Conservation (phyloP, 2,329 filamentous ascomycete genomes). For the Rosellinia necatrix region DNA sequence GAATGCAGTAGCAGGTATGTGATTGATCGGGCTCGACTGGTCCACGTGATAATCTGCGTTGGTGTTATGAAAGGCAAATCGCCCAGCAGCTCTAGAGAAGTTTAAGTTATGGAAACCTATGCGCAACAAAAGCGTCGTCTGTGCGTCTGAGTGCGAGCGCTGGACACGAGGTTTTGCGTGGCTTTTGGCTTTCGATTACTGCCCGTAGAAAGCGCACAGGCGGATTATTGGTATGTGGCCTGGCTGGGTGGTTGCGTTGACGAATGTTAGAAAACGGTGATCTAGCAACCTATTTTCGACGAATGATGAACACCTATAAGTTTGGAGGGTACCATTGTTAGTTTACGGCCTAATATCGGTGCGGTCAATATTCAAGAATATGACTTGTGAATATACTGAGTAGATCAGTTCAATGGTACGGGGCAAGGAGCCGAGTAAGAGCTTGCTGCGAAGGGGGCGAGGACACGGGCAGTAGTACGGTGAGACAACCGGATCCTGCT, state of each 20-base stretch:
- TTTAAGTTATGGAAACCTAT: constrained; percentile 11
- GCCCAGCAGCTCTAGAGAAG: constrained; percentile 5
- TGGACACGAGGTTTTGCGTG: constrained; percentile 1
- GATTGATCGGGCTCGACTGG: constrained; percentile 9
- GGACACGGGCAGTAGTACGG: not conserved
- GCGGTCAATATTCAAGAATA: constrained; percentile 9
- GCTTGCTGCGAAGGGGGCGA: constrained; percentile 1
- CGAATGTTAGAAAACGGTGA: constrained; percentile 4
- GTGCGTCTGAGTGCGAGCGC: constrained; percentile 14
- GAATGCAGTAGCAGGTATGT: constrained; percentile 13
- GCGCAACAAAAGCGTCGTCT: constrained; percentile 10
- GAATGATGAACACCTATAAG: constrained; percentile 15
- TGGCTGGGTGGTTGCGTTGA: constrained; percentile 11
- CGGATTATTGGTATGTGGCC: constrained; percentile 9
- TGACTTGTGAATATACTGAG: constrained; percentile 6
- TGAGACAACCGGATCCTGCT: constrained; percentile 1
- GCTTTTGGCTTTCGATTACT: constrained; percentile 12
- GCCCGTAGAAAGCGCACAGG: no score
- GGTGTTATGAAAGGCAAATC: not conserved
- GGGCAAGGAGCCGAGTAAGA: not conserved
- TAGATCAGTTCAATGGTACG: not conserved
- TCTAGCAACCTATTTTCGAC: constrained; percentile 7
- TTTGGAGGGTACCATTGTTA: constrained; percentile 17
- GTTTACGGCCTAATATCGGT: constrained; percentile 8
- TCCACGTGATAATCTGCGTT: constrained; percentile 6